Evolutionary conservation across 2,329 filamentous ascomycete genomes (phyloP).

Genomic region (Elsinoe australis): DNA sequence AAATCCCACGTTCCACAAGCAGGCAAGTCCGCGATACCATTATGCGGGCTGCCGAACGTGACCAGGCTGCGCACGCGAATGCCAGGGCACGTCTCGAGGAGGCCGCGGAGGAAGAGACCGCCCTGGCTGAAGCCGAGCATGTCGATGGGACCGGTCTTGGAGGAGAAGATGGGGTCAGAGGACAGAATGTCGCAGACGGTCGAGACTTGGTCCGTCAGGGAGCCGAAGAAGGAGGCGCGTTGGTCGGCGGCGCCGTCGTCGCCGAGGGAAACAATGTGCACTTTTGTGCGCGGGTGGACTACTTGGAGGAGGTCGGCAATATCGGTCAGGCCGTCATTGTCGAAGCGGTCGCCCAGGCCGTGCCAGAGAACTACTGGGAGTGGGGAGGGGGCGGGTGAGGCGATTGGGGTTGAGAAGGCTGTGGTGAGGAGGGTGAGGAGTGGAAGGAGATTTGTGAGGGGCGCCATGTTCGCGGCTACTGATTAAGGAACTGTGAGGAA

Average conservation of each 20-base stretch:
- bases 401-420: conserved; percentile 22
- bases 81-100: conserved; percentile 85
- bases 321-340: conserved; percentile 62
- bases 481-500: background rate
- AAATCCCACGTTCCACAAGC: conserved; percentile 64
- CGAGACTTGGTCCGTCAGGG: conserved; percentile 70
- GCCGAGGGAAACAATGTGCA: conserved; percentile 69
- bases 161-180: conserved; percentile 60
- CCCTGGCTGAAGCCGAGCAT: conserved; percentile 93
- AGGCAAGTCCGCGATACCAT: conserved; percentile 80
- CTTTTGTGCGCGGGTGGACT: conserved; percentile 72
- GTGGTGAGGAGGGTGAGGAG: conserved; percentile 21
- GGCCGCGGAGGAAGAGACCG: conserved; percentile 87
- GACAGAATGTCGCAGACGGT: conserved; percentile 71
- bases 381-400: conserved; percentile 37
- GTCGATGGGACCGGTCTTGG: conserved; percentile 50
- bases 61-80: conserved; percentile 70
- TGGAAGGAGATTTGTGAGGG: conserved; percentile 14
- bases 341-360: conserved; percentile 68
- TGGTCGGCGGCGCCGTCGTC: conserved; percentile 62
- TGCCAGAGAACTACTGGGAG: conserved; percentile 95
- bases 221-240: conserved; percentile 81
- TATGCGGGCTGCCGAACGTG: conserved; percentile 87
- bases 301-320: conserved; percentile 65
- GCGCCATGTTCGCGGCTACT: background rate